Evolutionary conservation across 495 filamentous ascomycete genomes (phyloP).

Genomic region (Penicillium bialowiezense): DNA sequence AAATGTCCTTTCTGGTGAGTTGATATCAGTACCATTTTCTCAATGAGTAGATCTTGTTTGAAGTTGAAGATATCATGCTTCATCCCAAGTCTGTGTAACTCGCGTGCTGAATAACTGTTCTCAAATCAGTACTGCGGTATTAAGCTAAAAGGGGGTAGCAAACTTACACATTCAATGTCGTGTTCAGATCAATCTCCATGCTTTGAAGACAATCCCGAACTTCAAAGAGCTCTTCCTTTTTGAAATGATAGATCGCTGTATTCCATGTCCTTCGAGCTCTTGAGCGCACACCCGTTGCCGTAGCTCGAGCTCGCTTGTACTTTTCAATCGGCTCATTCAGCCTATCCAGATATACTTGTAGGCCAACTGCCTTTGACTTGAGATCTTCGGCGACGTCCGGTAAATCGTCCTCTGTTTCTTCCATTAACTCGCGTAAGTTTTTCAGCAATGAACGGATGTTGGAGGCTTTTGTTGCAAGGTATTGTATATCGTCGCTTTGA

Average conservation of each 20-base stretch:
- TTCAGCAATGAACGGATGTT: background rate
- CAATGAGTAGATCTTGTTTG: constrained; percentile 2
- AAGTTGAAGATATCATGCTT: constrained; percentile 1
- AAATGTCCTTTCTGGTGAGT: no score
- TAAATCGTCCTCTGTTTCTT: background rate
- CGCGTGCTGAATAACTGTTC: constrained; percentile 3
- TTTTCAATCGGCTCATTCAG: background rate
- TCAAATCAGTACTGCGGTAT: no score
- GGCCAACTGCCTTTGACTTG: background rate
- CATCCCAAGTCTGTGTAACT: background rate
- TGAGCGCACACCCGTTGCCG: no score
- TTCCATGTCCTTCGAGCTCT: background rate
- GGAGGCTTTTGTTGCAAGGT: background rate
- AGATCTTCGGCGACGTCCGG: background rate
- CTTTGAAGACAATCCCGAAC: constrained; percentile 1
- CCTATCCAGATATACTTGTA: background rate
- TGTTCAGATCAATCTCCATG: background rate
- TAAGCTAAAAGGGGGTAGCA: no score
- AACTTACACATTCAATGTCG: constrained; percentile 2
- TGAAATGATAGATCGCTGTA: constrained; percentile 1
- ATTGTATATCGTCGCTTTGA: background rate
- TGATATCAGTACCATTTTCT: background rate
- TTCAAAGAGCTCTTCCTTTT: constrained; percentile 9
- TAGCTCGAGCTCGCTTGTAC: background rate
- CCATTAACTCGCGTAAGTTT: background rate